Evolutionary conservation across 306 rosid species (phyloP), one percentile per base, ranked within the genome.

Genomic region (Trifolium fragiferum): DNA sequence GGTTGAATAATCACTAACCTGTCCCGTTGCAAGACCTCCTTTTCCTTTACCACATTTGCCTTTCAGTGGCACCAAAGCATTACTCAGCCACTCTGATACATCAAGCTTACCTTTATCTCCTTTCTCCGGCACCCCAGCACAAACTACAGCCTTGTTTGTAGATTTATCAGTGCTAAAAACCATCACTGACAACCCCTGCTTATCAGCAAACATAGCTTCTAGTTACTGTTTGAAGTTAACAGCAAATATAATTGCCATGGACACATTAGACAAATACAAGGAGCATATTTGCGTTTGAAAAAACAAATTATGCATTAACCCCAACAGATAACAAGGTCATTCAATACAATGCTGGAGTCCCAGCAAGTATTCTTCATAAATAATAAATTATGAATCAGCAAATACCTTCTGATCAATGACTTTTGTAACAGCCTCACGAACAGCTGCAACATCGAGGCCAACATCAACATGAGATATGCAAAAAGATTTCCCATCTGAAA

Each of bases 21-120:
- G 99, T 76, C 99, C 99, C 2, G 97, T 79, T 25, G 97, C 99
- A 71, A 94, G 93, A 68, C 97, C 99, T 51, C 89, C 89, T 78
- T 92, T 94, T 68, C 99, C 99, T 80, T 87, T 94, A 44, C 99
- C 99, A 59, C 96, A 85, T 73, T 86, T 87, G 64, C 97, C 97
- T 68, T 94, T 88, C 8, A 94, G 59, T 58, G 99, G 99, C 68
- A 61, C 96, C 80, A 94, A 74, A 72, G 97, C 88, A 72, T 77
- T 84, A 7, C 87, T 84, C 77, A 94, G 82, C 99, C 99, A 94
- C 70, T 89, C 97, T 44, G 97, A 75, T 72, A 91, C 97, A 64
- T 88, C 98, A 74, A 94, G 72, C 82, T 88, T 80, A 44, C 85
- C 83, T 67, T 78, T 85, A 32, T 46, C 80, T 74, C 88, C 92